Conservation (phyloP, 164 flowering plant species). For the Santalum album region DNA sequence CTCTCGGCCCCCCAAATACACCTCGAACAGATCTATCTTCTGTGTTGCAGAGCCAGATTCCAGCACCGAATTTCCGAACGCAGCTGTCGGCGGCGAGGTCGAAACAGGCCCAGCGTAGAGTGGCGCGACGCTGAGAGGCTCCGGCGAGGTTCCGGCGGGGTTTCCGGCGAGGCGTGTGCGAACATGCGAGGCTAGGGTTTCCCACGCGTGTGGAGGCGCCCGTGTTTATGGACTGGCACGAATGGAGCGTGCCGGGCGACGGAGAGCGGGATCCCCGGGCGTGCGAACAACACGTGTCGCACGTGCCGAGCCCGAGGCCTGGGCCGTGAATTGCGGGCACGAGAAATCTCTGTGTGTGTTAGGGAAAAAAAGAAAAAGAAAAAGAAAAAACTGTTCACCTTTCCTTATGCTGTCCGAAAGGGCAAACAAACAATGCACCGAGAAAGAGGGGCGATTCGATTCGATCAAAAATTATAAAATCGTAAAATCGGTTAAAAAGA, state of each 20-base stretch:
- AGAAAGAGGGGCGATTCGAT: too few species aligned
- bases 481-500: too few species aligned
- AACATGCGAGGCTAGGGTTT: conserved; percentile 17
- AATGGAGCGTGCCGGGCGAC: conserved; percentile 12
- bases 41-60: neutral
- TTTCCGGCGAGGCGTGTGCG: neutral
- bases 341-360: too few species aligned
- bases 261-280: neutral
- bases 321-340: too few species aligned
- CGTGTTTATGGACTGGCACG: conserved; percentile 23
- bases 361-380: too few species aligned
- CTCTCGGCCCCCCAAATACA: neutral
- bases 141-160: conserved; percentile 3
- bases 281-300: conserved; percentile 21
- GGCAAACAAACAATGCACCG: too few species aligned
- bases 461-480: too few species aligned
- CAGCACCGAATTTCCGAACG: neutral
- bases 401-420: too few species aligned
- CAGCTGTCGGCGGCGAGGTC: neutral
- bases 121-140: neutral
- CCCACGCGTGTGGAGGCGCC: conserved; percentile 24
- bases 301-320: conserved; percentile 10
- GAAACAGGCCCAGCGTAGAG: neutral
- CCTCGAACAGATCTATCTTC: neutral
- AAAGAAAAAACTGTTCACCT: too few species aligned